Percentiles rank a stretch among this genome's conserved stretches.
These are phyloP conservation scores for Nicotiana otophora DNA, from an alignment of 257 asterid genomes.

Conservation along the genomic window DNA sequence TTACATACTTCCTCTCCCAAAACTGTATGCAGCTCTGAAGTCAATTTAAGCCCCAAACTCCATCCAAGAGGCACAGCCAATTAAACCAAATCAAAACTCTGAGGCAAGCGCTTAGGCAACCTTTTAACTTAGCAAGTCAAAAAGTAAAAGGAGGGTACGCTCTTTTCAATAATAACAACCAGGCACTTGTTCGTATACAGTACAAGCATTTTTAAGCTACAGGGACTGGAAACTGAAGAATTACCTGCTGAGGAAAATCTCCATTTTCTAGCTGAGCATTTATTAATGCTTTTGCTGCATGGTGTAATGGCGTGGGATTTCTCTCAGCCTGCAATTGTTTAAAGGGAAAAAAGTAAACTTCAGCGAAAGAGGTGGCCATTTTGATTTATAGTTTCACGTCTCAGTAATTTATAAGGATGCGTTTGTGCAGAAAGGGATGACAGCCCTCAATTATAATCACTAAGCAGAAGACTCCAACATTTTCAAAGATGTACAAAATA, in stretches of 20 bases:
- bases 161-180: not conserved
- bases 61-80: not conserved
- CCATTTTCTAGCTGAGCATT: conserved; percentile 90
- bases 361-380: not conserved
- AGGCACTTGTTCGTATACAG: not conserved
- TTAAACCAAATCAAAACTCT: not conserved
- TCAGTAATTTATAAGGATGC: not conserved
- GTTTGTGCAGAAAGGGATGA: not conserved
- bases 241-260: conserved; percentile 93
- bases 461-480: not conserved
- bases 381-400: not conserved
- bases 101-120: not conserved
- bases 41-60: not conserved
- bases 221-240: not conserved
- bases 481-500: not conserved
- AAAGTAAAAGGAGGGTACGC: not conserved
- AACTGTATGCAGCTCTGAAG: not conserved
- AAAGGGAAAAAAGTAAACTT: conserved; percentile 12
- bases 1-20: conserved; percentile 2
- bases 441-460: not conserved
- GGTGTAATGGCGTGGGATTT: conserved; percentile 74
- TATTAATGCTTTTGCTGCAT: conserved; percentile 74
- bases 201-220: not conserved
- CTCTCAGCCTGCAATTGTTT: conserved; percentile 65
- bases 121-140: not conserved